Percentiles rank a stretch among this genome's conserved stretches.
phyloP scores from a whole-genome alignment of 1,284 basidiomycete species.

The Papiliotrema fonsecae region DNA sequence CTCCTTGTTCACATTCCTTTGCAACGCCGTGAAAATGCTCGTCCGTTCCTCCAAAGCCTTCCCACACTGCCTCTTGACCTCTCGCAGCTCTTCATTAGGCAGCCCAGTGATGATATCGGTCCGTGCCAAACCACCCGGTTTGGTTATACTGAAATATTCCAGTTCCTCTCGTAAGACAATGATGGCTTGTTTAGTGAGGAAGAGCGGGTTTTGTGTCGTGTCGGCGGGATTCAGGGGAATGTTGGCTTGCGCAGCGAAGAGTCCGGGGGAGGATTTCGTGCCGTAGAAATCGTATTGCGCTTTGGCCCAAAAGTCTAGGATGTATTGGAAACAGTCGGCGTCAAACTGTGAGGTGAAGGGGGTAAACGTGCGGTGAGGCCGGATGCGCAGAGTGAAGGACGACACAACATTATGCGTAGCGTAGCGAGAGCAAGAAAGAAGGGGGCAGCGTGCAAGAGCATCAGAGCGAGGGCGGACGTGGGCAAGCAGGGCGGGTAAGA shows the following conservation, averaged over 20 bases:
- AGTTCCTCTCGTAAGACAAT: conserved; percentile 97
- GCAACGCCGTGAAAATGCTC: conserved; percentile 94
- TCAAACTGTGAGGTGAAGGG: conserved; percentile 66
- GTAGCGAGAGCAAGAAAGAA: too few species aligned
- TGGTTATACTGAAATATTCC: conserved; percentile 87
- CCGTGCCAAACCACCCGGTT: conserved; percentile 46
- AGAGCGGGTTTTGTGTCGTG: conserved; percentile 72
- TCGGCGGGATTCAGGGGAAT: conserved; percentile 55
- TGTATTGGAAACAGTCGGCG: conserved; percentile 90
- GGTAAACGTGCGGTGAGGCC: background rate
- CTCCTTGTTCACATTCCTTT: conserved; percentile 98
- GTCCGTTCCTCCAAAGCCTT: conserved; percentile 79
- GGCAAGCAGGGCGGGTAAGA: too few species aligned
- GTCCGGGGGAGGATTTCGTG: conserved; percentile 63
- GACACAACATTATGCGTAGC: too few species aligned
- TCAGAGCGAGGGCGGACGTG: too few species aligned
- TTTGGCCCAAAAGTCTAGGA: conserved; percentile 82
- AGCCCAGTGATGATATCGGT: conserved; percentile 68
- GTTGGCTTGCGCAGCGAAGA: conserved; percentile 73
- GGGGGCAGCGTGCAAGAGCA: too few species aligned
- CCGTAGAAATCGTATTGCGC: conserved; percentile 92
- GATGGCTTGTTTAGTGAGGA: conserved; percentile 94
- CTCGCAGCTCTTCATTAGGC: conserved; percentile 68
- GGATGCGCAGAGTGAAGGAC: too few species aligned
- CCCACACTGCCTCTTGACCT: conserved; percentile 78